Base-by-base conservation (phyloP, 768 basidiomycete genomes). In the Podaxis rugospora region DNA sequence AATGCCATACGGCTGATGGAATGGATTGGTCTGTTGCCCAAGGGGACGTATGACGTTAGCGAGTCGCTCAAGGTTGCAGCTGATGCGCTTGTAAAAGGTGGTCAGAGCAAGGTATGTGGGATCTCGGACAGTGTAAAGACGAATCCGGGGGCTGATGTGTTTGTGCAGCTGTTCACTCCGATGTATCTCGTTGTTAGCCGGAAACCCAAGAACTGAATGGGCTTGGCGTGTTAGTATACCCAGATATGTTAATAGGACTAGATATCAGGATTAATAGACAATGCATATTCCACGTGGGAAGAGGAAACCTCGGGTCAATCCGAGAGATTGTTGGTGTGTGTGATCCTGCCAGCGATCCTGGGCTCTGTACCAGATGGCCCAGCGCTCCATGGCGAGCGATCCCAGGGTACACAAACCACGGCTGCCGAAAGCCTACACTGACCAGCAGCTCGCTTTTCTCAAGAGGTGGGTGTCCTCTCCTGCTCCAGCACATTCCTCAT, bases 41-140 rank as follows among this genome's bases (percentile, higher is more conserved):
- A 95, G 80, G 97, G 97, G 18, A 98, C 97, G 1, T 87, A 79
- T 68, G 86, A 91, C 59, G 93, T 98, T 37, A 91, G 92, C 62
- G 93, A 97, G 78, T 85, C 89, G 39, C 76, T 98, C 64, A 94
- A 91, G 75, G 73, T 89, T 37, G 94, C 95, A n/a, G 87, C 77
- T 5, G 85, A 85, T 40, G 80, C 90, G 0, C 78, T 98, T 13
- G 90, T 95, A 37, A 82, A 83, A 67, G 93, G 94, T 66, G 96
- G 96, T 16, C 87, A 89, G 71, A 82, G 81, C 60, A 95, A 96
- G 84, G 91, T 91, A 60, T 50, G 82, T 72, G 36, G 35, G 47
- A 42, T 32, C 57, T 25, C 39, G 11, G 32, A 3, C 6, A 51
- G 23, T 62, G n/a, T n/a, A 47, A n/a, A n/a, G 28, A 56, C 46